Conservation (phyloP, 495 filamentous ascomycete genomes). For the Hyaloscypha variabilis region DNA sequence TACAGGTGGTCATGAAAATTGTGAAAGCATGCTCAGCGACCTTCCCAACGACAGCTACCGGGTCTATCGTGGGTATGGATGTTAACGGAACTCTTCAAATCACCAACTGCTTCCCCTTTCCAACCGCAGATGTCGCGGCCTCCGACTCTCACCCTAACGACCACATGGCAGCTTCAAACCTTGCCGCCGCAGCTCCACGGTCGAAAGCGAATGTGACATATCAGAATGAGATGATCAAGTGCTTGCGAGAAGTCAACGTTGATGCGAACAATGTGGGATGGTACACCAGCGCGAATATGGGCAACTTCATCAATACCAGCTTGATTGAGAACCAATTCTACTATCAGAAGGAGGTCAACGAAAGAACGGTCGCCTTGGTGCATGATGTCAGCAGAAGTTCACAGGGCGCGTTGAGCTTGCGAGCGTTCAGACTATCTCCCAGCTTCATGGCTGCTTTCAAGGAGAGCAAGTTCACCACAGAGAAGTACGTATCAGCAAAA, state of each 20-base stretch:
- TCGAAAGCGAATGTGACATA: constrained; percentile 87
- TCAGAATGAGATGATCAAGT: constrained; percentile 96
- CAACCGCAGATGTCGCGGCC: constrained; percentile 72
- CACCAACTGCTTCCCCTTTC: constrained; percentile 95
- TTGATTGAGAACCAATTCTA: constrained; percentile 98
- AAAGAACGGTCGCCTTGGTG: constrained; percentile 89
- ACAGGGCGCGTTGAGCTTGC: constrained; percentile 85
- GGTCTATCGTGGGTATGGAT: constrained; percentile 92
- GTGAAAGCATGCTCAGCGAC: constrained; percentile 86
- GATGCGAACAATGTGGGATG: constrained; percentile 98
- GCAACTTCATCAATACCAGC: constrained; percentile 93
- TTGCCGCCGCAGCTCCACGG: constrained; percentile 86
- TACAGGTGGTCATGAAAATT: constrained; percentile 93
- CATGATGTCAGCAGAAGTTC: constrained; percentile 94
- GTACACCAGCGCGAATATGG: constrained; percentile 99
- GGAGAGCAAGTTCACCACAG: constrained; percentile 95
- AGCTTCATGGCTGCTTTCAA: constrained; percentile 92
- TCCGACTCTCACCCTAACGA: constrained; percentile 80
- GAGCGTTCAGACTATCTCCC: constrained; percentile 86
- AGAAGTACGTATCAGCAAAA: constrained; percentile 63
- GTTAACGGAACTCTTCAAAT: constrained; percentile 79
- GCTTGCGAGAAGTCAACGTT: constrained; percentile 94
- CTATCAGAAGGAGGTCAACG: constrained; percentile 93
- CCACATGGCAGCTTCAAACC: constrained; percentile 61
- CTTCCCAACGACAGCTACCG: constrained; percentile 89